phyloP scores from a whole-genome alignment of 1,284 basidiomycete species.

The Ceratobasidium theobromae region DNA sequence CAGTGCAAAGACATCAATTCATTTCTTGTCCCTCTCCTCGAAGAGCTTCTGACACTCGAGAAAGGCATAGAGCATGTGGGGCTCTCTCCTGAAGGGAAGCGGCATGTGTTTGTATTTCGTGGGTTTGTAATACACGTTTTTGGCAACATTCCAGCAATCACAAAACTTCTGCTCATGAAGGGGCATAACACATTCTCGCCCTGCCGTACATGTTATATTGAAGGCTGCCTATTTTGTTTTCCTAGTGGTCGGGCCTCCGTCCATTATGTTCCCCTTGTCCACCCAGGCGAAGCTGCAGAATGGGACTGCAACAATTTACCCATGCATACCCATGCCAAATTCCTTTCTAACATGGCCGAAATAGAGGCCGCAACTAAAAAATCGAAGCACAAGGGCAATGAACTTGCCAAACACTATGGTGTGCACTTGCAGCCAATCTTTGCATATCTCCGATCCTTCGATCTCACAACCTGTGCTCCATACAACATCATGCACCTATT shows the following conservation, averaged over 20 bases:
- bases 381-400: too few relatives aligned
- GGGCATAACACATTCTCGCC: constrained; percentile 42
- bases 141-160: constrained; percentile 43
- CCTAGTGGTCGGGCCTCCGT: neutral
- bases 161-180: constrained; percentile 41
- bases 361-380: neutral
- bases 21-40: constrained; percentile 42
- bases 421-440: constrained; percentile 18
- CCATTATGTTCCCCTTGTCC: constrained; percentile 21
- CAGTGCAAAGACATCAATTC: constrained; percentile 42
- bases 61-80: constrained; percentile 41
- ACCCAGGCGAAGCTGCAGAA: neutral
- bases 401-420: constrained; percentile 4
- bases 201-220: constrained; percentile 43
- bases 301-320: neutral
- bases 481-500: too few relatives aligned
- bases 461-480: neutral
- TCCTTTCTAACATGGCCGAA: neutral
- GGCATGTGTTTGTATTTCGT: constrained; percentile 34
- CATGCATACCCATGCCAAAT: neutral
- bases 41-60: constrained; percentile 41
- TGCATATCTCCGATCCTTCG: neutral
- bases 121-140: constrained; percentile 23
- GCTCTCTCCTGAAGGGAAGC: constrained; percentile 38
- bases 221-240: constrained; percentile 28